Percentiles rank a stretch among this genome's conserved stretches.
Conservation (phyloP, 2,329 filamentous ascomycete genomes). For the Zymoseptoria tritici region DNA sequence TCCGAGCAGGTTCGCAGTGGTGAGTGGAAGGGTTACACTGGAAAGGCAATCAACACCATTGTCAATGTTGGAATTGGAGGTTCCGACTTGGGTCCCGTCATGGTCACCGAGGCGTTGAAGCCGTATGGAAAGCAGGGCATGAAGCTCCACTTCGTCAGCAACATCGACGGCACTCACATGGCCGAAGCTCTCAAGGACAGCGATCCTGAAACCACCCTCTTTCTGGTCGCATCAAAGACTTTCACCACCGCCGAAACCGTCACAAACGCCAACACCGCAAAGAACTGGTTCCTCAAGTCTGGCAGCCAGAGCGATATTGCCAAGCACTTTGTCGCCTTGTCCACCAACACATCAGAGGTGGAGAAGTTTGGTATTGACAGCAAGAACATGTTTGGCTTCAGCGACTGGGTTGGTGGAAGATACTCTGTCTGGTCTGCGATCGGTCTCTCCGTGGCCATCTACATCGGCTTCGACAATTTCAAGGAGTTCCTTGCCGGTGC, state of each 20-base stretch:
- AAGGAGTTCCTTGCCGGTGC: conserved; percentile 89
- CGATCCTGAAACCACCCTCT: conserved; percentile 95
- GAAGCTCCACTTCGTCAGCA: conserved; percentile 96
- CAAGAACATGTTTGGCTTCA: conserved; percentile 99
- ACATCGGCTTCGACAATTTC: conserved; percentile 97
- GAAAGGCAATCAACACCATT: conserved; percentile 94
- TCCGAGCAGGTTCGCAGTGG: conserved; percentile 89
- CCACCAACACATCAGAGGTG: conserved; percentile 90
- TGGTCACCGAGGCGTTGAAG: conserved; percentile 97
- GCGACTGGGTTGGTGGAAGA: conserved; percentile 94
- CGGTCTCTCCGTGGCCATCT: conserved; percentile 84
- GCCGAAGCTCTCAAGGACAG: conserved; percentile 83
- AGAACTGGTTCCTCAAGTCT: conserved; percentile 88
- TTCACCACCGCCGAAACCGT: conserved; percentile 97
- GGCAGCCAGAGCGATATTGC: conserved; percentile 69
- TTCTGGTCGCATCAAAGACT: conserved; percentile 97
- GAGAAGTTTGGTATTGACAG: conserved; percentile 98
- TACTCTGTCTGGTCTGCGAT: conserved; percentile 99
- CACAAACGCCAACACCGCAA: conserved; percentile 95
- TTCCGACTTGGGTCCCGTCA: conserved; percentile 94
- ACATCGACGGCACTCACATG: conserved; percentile 98
- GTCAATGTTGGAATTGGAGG: conserved; percentile 98
- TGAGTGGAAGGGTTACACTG: conserved; percentile 93
- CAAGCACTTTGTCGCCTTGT: conserved; percentile 97
- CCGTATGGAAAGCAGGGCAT: conserved; percentile 79